These are phyloP conservation scores for Vaccinium macrocarpon DNA, from an alignment of 148 eudicot genomes.

Conservation along the genomic window DNA sequence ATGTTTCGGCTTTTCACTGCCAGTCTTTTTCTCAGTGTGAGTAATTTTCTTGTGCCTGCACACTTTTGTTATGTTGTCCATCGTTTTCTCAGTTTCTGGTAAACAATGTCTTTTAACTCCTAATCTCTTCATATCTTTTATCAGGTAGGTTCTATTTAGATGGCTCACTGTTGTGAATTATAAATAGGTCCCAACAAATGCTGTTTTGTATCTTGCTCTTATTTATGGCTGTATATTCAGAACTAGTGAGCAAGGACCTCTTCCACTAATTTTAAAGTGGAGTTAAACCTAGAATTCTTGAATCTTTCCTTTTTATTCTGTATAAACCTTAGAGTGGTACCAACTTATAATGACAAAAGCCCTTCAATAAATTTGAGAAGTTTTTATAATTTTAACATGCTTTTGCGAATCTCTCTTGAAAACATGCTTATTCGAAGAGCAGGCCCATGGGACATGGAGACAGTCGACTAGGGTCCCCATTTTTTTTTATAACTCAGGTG, in stretches of 20 bases:
- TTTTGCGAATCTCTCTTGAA: neutral
- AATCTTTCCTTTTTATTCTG: neutral
- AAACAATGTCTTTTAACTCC: slow-evolving; percentile 11
- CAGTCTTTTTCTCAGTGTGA: slow-evolving; percentile 82
- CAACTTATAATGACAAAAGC: neutral
- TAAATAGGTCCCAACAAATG: neutral
- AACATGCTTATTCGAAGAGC: neutral
- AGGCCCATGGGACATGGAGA: neutral
- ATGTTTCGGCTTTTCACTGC: slow-evolving; percentile 77
- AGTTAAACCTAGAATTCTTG: neutral
- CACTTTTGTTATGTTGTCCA: neutral
- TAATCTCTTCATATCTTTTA: neutral
- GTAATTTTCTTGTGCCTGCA: slow-evolving; percentile 25
- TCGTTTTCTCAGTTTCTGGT: neutral
- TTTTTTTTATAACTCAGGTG: neutral
- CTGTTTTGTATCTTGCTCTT: neutral
- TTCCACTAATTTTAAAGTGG: neutral
- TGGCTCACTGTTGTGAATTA: neutral
- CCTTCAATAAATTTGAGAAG: neutral
- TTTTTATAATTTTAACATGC: neutral
- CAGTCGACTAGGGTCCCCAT: neutral
- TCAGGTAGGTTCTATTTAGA: slow-evolving; percentile 6
- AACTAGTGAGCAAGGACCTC: neutral
- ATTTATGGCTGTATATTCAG: slow-evolving; percentile 3
- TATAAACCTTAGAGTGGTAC: neutral